phyloP scores from a whole-genome alignment of 2,329 filamentous ascomycete species.

The Paecilomyces sp. region DNA sequence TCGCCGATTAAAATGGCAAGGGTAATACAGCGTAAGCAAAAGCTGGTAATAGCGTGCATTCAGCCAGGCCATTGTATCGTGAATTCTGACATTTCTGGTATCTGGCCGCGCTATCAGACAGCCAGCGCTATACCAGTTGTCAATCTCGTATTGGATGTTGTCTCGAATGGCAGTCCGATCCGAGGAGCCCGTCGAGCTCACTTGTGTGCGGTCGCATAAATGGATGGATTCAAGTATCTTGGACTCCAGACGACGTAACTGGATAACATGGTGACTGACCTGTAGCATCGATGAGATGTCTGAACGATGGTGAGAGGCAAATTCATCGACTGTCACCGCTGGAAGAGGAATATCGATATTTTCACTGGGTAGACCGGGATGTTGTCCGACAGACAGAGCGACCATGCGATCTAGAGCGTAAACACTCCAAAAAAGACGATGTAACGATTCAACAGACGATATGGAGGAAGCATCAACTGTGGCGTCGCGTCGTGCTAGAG shows the following conservation, averaged over 20 bases:
- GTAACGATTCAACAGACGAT: conserved; percentile 22
- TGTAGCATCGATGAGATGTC: conserved; percentile 37
- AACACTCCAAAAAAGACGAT: conserved; percentile 41
- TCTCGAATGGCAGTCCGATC: conserved; percentile 28
- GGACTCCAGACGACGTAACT: conserved; percentile 39
- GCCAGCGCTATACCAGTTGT: conserved; percentile 43
- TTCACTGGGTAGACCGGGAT: conserved; percentile 33
- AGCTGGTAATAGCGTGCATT: conserved; percentile 40
- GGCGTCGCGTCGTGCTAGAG: neutral
- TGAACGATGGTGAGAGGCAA: conserved; percentile 32
- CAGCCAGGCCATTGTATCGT: conserved; percentile 40
- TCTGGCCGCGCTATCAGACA: conserved; percentile 39
- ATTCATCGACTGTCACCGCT: conserved; percentile 40
- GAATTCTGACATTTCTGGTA: conserved; percentile 39
- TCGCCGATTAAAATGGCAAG: conserved; percentile 30
- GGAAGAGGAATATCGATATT: conserved; percentile 37
- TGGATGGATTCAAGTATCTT: conserved; percentile 3
- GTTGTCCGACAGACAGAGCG: conserved; percentile 34
- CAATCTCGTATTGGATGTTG: conserved; percentile 34
- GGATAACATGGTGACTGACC: conserved; percentile 40
- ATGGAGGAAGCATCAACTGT: conserved; percentile 4
- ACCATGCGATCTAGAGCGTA: conserved; percentile 43
- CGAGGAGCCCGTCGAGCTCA: conserved; percentile 5
- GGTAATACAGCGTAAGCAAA: conserved; percentile 39
- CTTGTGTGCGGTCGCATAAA: neutral